Percentiles rank a stretch among this genome's conserved stretches.
These are phyloP conservation scores for Actinomortierella ambigua DNA, from an alignment of 371 early-diverging fungal genomes.

Conservation along the genomic window DNA sequence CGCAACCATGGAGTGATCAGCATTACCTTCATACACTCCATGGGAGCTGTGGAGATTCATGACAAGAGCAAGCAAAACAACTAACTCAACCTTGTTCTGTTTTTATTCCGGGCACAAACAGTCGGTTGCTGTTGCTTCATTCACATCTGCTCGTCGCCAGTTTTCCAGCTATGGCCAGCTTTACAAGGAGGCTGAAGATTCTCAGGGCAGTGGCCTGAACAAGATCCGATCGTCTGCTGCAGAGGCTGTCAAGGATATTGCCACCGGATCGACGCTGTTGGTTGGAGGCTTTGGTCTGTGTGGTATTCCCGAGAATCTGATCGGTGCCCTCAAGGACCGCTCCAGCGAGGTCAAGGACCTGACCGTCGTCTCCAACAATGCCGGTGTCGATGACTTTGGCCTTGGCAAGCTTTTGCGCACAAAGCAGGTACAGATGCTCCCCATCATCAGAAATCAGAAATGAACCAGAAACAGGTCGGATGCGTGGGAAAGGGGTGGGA, in stretches of 20 bases:
- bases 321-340: constrained; percentile 59
- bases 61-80: too few relatives aligned
- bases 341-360: constrained; percentile 55
- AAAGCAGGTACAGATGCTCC: constrained; percentile 48
- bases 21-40: too few relatives aligned
- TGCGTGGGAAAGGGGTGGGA: too few relatives aligned
- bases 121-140: too few relatives aligned
- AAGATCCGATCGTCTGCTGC: constrained; percentile 40
- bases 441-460: too few relatives aligned
- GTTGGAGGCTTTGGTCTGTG: constrained; percentile 76
- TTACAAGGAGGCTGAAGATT: too few relatives aligned
- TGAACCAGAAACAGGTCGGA: constrained; percentile 51
- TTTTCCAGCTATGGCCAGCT: too few relatives aligned
- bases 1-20: too few relatives aligned
- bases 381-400: constrained; percentile 68
- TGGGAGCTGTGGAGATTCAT: too few relatives aligned
- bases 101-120: too few relatives aligned
- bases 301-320: constrained; percentile 74
- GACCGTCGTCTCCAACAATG: constrained; percentile 76
- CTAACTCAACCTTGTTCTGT: too few relatives aligned
- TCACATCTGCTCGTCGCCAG: too few relatives aligned
- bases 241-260: constrained; percentile 61
- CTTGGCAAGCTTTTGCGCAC: constrained; percentile 66
- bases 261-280: constrained; percentile 57
- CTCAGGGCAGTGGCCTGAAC: constrained; percentile 7